A percentile compares a stretch with the other conserved stretches of the same genome.
phyloP scores from a whole-genome alignment of 495 filamentous ascomycete species.

The Recurvomyces mirabilis region DNA sequence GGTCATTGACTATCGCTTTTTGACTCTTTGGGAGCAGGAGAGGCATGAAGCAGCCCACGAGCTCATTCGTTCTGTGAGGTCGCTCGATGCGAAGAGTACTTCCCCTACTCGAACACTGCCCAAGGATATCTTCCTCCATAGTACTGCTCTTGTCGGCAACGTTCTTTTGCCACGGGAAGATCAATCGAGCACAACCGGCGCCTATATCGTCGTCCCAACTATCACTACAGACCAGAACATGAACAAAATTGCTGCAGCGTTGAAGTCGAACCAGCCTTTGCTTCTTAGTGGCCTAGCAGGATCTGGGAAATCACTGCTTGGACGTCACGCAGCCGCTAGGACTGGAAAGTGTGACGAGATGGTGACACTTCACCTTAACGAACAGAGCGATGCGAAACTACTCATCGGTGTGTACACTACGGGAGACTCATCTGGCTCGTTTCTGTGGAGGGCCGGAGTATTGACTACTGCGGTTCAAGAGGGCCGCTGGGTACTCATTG shows the following conservation, averaged over 20 bases:
- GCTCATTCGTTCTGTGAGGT: constrained; percentile 11
- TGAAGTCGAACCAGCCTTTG: constrained; percentile 45
- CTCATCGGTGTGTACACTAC: constrained; percentile 88
- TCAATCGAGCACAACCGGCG: not conserved
- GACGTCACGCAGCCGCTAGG: constrained; percentile 69
- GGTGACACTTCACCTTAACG: constrained; percentile 88
- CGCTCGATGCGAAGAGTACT: constrained; percentile 21
- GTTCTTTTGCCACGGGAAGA: constrained; percentile 4
- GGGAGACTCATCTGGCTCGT: constrained; percentile 70
- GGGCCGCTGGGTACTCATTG: constrained; percentile 91
- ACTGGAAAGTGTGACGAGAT: constrained; percentile 63
- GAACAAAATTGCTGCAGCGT: constrained; percentile 48
- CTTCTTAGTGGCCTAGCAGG: constrained; percentile 75
- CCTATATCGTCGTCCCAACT: constrained; percentile 50
- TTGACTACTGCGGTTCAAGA: constrained; percentile 86
- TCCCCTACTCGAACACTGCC: constrained; percentile 8
- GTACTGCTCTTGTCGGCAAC: constrained; percentile 8
- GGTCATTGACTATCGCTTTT: constrained; percentile 70
- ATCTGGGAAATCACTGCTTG: constrained; percentile 76
- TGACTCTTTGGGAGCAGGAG: constrained; percentile 68
- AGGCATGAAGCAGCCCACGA: constrained; percentile 20
- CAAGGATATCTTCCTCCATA: too few species aligned
- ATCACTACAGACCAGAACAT: constrained; percentile 60
- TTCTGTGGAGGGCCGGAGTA: constrained; percentile 86
- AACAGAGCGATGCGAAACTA: constrained; percentile 93